Evolutionary conservation across 768 basidiomycete species (phyloP).

Genomic region (Lentinula detonsa): DNA sequence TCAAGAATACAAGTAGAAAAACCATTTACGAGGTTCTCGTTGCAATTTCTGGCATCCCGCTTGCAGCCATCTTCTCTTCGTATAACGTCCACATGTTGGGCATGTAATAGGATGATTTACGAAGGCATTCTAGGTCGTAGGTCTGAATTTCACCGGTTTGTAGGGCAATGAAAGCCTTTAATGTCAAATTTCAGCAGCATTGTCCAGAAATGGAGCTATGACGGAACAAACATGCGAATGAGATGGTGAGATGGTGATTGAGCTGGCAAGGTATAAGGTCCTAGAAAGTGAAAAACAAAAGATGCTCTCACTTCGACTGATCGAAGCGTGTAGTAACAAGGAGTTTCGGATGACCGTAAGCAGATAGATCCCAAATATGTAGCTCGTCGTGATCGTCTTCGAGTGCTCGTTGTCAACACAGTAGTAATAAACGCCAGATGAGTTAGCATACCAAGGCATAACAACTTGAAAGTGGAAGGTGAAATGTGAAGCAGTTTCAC

Average conservation of each 20-base stretch:
- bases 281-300: background rate
- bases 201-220: background rate
- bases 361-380: constrained; percentile 55
- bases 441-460: constrained; percentile 51
- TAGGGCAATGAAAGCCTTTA: constrained; percentile 41
- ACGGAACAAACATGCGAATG: constrained; percentile 58
- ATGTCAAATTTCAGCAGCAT: background rate
- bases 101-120: constrained; percentile 60
- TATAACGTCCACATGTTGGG: constrained; percentile 75
- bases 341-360: constrained; percentile 46
- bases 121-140: constrained; percentile 68
- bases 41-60: constrained; percentile 30
- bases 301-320: constrained; percentile 30
- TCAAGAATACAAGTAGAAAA: background rate
- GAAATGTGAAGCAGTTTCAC: constrained; percentile 65
- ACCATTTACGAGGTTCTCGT: constrained; percentile 27
- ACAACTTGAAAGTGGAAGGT: constrained; percentile 42
- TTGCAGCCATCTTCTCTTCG: constrained; percentile 46
- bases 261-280: constrained; percentile 29
- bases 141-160: constrained; percentile 59
- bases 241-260: constrained; percentile 57
- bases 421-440: background rate
- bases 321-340: constrained; percentile 45
- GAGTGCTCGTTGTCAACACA: background rate
- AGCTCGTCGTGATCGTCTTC: constrained; percentile 49